Conservation (phyloP, 2,329 filamentous ascomycete genomes). For the Sporothrix phasma region DNA sequence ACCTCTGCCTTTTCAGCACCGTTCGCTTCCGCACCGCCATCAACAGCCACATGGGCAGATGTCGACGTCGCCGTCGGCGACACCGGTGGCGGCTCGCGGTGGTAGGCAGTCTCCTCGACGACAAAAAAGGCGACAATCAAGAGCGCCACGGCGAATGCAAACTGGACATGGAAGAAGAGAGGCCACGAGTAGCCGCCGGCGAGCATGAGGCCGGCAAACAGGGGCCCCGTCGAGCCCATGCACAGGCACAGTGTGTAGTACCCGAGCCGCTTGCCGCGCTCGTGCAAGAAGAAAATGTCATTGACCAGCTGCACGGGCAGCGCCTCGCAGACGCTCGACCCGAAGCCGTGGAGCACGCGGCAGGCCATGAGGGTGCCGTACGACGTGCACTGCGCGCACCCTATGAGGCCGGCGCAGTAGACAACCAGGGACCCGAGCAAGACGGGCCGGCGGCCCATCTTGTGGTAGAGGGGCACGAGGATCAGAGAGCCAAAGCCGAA, state of each 20-base stretch:
- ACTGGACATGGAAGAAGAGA: slow-evolving; percentile 51
- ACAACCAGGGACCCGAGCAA: slow-evolving; percentile 32
- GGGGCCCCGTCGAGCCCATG: slow-evolving; percentile 43
- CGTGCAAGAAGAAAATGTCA: slow-evolving; percentile 38
- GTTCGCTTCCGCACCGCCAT: background rate
- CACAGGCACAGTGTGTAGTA: slow-evolving; percentile 52
- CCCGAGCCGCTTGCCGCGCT: slow-evolving; percentile 43
- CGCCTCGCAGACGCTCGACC: slow-evolving; percentile 35
- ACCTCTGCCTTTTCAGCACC: background rate
- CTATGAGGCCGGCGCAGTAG: slow-evolving; percentile 32
- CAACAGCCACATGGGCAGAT: background rate
- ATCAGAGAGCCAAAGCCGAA: slow-evolving; percentile 49
- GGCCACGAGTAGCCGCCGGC: slow-evolving; percentile 47
- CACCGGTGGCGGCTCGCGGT: slow-evolving; percentile 16
- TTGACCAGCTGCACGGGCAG: slow-evolving; percentile 37
- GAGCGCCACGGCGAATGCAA: slow-evolving; percentile 36
- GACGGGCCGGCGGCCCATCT: slow-evolving; percentile 34
- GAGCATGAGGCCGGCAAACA: slow-evolving; percentile 53
- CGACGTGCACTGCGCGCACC: slow-evolving; percentile 28
- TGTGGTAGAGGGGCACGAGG: slow-evolving; percentile 47
- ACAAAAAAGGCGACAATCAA: slow-evolving; percentile 26
- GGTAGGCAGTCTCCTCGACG: slow-evolving; percentile 28
- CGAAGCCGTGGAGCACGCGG: slow-evolving; percentile 32
- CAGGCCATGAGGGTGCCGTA: slow-evolving; percentile 32
- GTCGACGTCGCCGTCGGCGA: background rate